Evolutionary conservation across 768 basidiomycete species (phyloP).

Genomic region (Serpula lacrymans): DNA sequence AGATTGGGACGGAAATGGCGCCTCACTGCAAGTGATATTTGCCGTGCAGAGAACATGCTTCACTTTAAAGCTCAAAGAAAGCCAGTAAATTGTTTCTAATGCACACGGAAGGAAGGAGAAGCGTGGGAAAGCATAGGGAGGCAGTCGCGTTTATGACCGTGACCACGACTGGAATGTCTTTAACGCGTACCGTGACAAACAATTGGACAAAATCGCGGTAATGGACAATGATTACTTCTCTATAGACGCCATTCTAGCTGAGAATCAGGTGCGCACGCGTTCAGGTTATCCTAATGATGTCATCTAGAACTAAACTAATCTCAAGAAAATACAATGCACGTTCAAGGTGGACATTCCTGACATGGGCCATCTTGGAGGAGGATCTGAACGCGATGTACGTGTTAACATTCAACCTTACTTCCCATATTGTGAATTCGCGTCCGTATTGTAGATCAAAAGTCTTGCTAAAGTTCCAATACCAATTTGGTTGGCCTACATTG

Average conservation of each 20-base stretch:
- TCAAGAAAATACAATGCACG: conserved; percentile 88
- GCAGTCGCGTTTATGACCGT: background rate
- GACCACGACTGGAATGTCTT: conserved; percentile 18
- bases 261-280: conserved; percentile 67
- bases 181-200: background rate
- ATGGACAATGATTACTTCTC: conserved; percentile 96
- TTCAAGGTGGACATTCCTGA: conserved; percentile 83
- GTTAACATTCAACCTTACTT: conserved; percentile 3
- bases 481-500: conserved; percentile 86
- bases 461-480: conserved; percentile 79
- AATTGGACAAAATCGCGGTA: background rate
- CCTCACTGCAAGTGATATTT: conserved; percentile 10
- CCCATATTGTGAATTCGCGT: background rate
- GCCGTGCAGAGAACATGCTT: conserved; percentile 24
- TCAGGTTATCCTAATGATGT: background rate
- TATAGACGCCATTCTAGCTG: conserved; percentile 85
- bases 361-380: conserved; percentile 88
- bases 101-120: background rate
- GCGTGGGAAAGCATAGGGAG: background rate
- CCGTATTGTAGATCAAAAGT: conserved; percentile 60
- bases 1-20: conserved; percentile 12
- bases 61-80: too few relatives aligned
- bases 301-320: background rate
- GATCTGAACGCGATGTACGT: conserved; percentile 77
- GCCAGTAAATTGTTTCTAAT: too few relatives aligned